Conservation (phyloP, 331 rosid genomes). For the Stylosanthes scabra region DNA sequence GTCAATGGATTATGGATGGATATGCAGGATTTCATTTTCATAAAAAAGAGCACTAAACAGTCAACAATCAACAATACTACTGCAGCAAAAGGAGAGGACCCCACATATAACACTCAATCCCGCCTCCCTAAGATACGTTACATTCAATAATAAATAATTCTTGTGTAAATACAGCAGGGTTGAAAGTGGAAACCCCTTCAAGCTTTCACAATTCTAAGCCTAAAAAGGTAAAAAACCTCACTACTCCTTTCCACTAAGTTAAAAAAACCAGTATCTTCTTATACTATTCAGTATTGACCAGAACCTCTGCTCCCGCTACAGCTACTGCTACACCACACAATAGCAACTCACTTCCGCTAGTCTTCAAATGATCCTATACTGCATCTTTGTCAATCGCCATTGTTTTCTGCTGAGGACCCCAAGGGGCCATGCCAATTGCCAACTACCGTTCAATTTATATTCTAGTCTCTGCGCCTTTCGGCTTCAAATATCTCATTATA, state of each 20-base stretch:
- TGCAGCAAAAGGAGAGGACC: neutral
- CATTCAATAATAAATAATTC: neutral
- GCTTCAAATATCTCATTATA: conserved; percentile 30
- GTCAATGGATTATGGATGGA: no score
- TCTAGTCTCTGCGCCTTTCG: conserved; percentile 22
- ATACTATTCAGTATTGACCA: conserved; percentile 7
- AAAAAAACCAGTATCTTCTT: conserved; percentile 21
- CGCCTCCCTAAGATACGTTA: neutral
- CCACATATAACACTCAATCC: conserved; percentile 1
- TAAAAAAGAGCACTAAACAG: no score
- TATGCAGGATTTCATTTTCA: no score
- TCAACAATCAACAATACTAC: no score
- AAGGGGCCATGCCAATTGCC: conserved; percentile 30
- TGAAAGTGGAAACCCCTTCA: conserved; percentile 24
- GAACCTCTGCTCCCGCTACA: neutral
- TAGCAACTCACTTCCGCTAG: conserved; percentile 26
- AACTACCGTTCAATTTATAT: conserved; percentile 20
- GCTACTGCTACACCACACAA: conserved; percentile 5
- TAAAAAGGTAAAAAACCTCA: neutral
- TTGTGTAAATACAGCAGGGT: conserved; percentile 6
- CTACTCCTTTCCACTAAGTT: conserved; percentile 10
- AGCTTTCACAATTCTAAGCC: neutral
- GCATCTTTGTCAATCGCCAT: conserved; percentile 30
- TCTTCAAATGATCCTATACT: conserved; percentile 29
- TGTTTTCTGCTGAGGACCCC: conserved; percentile 3